phyloP scores from a whole-genome alignment of 208 protist species.

The Crithidia bombi region DNA sequence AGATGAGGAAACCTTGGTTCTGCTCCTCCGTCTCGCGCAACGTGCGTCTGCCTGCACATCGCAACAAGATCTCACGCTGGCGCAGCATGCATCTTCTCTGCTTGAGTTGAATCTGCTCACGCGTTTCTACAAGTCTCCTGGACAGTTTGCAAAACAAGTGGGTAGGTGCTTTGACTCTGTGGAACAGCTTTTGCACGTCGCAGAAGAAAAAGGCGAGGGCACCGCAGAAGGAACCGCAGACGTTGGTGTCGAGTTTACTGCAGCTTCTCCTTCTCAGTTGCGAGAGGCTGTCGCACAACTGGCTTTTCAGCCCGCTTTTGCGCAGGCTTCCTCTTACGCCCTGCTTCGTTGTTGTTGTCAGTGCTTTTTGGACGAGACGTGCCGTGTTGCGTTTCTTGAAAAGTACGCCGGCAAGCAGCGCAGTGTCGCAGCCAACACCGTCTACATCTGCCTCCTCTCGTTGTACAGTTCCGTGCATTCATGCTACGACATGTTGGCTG shows the following conservation, averaged over 20 bases:
- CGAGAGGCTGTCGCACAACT: slow-evolving; percentile 21
- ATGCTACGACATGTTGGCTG: slow-evolving; percentile 45
- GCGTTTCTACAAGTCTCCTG: slow-evolving; percentile 22
- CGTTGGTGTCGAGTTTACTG: neutral
- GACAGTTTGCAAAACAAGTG: slow-evolving; percentile 20
- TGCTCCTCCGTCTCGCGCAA: slow-evolving; percentile 53
- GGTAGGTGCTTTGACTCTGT: slow-evolving; percentile 25
- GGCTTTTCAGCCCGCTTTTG: slow-evolving; percentile 24
- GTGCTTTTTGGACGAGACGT: slow-evolving; percentile 69
- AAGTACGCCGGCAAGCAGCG: slow-evolving; percentile 46
- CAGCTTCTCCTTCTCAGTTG: neutral
- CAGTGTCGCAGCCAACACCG: slow-evolving; percentile 44
- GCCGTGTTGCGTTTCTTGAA: slow-evolving; percentile 61
- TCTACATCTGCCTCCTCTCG: slow-evolving; percentile 64
- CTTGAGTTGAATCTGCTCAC: slow-evolving; percentile 81
- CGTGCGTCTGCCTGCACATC: slow-evolving; percentile 5
- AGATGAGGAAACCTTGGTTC: slow-evolving; percentile 43
- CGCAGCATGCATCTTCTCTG: slow-evolving; percentile 42
- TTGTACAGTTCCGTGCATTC: slow-evolving; percentile 67
- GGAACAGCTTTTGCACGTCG: slow-evolving; percentile 20
- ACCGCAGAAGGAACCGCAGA: neutral
- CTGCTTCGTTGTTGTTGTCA: slow-evolving; percentile 66
- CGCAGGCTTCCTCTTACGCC: slow-evolving; percentile 17
- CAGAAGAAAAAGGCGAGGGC: slow-evolving; percentile 1
- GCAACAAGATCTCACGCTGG: slow-evolving; percentile 35